A percentile compares a stretch with the other conserved stretches of the same genome.
Conservation (phyloP, 1,139 yeast genomes). For the Geotrichum europaeum region DNA sequence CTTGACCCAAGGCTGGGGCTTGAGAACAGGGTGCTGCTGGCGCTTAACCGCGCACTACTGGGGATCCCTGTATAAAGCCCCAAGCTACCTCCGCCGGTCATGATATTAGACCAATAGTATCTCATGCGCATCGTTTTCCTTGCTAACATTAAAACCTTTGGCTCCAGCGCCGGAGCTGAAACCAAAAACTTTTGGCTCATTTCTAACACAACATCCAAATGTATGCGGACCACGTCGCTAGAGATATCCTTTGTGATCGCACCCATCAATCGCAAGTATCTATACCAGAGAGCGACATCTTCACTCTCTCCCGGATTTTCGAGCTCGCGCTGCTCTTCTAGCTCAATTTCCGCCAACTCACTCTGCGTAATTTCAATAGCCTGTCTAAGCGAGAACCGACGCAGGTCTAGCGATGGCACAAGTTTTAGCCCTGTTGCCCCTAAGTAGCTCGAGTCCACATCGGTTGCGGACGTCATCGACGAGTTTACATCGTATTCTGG, state of each 20-base stretch:
- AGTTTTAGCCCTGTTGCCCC: neutral
- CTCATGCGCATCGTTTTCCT: neutral
- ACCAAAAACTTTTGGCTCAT: neutral
- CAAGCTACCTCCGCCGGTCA: neutral
- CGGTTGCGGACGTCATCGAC: neutral
- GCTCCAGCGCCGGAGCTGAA: neutral
- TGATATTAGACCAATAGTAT: neutral
- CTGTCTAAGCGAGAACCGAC: conserved; percentile 2
- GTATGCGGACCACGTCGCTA: neutral
- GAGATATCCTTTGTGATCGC: neutral
- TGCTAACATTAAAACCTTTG: neutral
- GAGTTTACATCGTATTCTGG: conserved; percentile 8
- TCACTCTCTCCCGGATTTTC: neutral
- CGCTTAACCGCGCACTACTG: neutral
- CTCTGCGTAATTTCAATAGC: conserved; percentile 1
- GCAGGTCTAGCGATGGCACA: neutral
- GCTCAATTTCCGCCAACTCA: conserved; percentile 9
- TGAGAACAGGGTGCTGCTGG: neutral
- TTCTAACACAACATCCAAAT: neutral
- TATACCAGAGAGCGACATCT: neutral
- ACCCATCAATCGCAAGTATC: neutral
- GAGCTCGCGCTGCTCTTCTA: neutral
- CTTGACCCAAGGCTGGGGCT: neutral
- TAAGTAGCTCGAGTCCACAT: neutral
- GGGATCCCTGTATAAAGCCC: neutral